Evolutionary conservation across 2,329 filamentous ascomycete genomes (phyloP), one percentile per base, ranked within the genome.

Genomic region (Ceratocystis cubensis): DNA sequence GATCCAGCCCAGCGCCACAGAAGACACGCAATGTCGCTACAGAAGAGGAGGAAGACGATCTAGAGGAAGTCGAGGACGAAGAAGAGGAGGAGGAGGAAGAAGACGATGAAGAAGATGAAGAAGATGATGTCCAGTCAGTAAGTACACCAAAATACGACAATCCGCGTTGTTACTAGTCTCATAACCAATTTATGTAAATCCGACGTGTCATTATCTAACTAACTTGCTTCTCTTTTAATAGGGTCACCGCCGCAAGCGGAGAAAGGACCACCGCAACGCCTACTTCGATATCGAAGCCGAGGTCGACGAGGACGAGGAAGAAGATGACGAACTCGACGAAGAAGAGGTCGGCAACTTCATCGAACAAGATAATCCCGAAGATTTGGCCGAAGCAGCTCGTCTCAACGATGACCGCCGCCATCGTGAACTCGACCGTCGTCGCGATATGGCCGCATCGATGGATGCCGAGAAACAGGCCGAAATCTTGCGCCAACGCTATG

Each of bases 211-310:
- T 44, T 5, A 45, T 46, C 46, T 44, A 65, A 65, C 63, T 2
- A 13, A 17, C 22, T 28, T 30, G 3, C n/a, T 4, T 53, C 22
- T 56, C 15, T 64, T 33, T 61, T 6, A 48, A 17, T 46, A 84
- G 82, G 78, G 81, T 67, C 82, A 90, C 73, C 89, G 89, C 66
- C 84, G 88, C 72, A 97, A 97, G 76, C 88, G 92, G 67, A 87
- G 86, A 75, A 85, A 84, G 74, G 85, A 88, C 70, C 83, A 83
- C 70, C 85, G 90, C 70, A 89, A 90, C 71, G 87, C 88, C 73
- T 96, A 96, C 84, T 86, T 99, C 78, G 94, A 99, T 85, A 90
- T 93, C 73, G 94, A 99, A 81, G 94, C 94, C 75, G 94, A 96
- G 78, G 94, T 99, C 71, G 94, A 97, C 70, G 91, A 96, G 72